Evolutionary conservation across 768 basidiomycete species (phyloP), one percentile per base, ranked within the genome.

Genomic region (Tricholoma furcatifolium): DNA sequence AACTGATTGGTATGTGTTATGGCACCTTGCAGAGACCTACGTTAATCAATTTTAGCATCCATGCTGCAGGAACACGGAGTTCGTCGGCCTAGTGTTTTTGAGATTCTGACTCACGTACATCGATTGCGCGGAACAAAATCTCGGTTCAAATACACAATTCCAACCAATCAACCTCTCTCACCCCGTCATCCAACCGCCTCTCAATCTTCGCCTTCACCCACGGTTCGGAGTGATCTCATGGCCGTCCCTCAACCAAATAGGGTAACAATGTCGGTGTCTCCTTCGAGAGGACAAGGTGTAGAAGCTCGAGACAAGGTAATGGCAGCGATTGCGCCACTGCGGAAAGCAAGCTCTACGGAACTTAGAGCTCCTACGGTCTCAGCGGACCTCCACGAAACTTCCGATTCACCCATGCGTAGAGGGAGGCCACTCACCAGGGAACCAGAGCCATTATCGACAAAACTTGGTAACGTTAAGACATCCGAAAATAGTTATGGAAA

Each of bases 31-130:
- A 27, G 41, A 38, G 58, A 32, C 27, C 24, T 34, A 30, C 47
- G 42, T 46, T 55, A 50, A 59, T 52, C 43, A 52, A 17, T 50
- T 49, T 24, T 60, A 98, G 93, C 77, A 0, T 91, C 91, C 4
- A 97, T 97, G 92, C 81, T 99, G 21, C 85, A 88, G 45, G 97
- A 98, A 64, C 88, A 93, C 57, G 93, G 95, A 2, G 66, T 82
- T 3, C 87, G 91, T 59, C 80, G 97, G 14, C 97, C 96, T 9
- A 81, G 83, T 12, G 88, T 91, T 14, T 98, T 95, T 61, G 92
- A 97, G 61, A 70, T 96, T 12, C 84, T 98, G 40, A 74, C 79
- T 42, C 81, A 82, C 54, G 91, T 95, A 1, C 97, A 98, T 71
- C 77, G 79, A 27, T 80, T 97, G 61, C 87, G 95, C 18, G 93